These are phyloP conservation scores for Durusdinium trenchii DNA, from an alignment of 73 alveolate genomes.

Conservation along the genomic window DNA sequence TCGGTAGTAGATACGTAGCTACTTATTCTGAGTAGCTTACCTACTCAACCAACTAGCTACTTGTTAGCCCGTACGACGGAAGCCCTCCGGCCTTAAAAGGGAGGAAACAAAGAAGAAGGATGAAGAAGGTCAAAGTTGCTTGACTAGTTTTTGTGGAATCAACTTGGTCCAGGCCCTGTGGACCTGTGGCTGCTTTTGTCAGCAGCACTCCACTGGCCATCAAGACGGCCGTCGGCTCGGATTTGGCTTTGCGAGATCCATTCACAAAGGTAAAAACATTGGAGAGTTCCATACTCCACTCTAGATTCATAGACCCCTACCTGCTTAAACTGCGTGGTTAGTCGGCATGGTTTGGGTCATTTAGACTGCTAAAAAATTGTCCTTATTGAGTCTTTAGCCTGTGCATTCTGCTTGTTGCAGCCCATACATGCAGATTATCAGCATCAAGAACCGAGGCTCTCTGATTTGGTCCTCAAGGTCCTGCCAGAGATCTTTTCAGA, in stretches of 20 bases:
- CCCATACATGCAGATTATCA: too few relatives aligned
- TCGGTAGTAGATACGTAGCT: neutral
- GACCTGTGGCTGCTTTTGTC: constrained; percentile 32
- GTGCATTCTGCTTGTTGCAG: too few relatives aligned
- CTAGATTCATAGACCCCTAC: neutral
- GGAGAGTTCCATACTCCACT: neutral
- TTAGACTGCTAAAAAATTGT: neutral
- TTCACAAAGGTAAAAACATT: neutral
- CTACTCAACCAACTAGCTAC: neutral
- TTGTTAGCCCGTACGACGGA: neutral
- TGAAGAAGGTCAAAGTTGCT: neutral
- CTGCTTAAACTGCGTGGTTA: neutral
- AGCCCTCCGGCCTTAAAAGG: neutral
- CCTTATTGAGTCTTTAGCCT: neutral
- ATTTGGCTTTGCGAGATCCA: neutral
- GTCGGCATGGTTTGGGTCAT: neutral
- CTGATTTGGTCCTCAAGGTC: neutral
- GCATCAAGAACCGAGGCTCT: neutral
- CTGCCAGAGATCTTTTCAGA: constrained; percentile 19
- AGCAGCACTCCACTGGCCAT: constrained; percentile 29
- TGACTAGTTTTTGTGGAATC: neutral
- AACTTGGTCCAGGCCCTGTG: constrained; percentile 18
- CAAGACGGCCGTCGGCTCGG: neutral
- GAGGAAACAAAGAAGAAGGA: neutral
- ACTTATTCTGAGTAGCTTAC: neutral